Evolutionary conservation across 371 early-diverging fungal genomes (phyloP).

Genomic region (Cokeromyces recurvatus): DNA sequence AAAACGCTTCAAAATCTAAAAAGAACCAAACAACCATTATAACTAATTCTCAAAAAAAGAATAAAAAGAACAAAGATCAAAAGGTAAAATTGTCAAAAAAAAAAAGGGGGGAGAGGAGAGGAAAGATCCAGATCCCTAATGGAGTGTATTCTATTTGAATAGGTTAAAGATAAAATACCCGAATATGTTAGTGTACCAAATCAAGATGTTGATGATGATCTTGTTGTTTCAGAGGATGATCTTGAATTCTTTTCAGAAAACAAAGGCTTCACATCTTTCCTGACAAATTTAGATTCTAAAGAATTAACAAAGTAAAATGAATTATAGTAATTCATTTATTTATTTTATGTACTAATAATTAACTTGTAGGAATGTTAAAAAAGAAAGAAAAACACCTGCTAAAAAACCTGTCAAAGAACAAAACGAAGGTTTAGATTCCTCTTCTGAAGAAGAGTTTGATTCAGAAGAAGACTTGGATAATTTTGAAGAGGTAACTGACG

Average conservation of each 20-base stretch:
- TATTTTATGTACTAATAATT: neutral
- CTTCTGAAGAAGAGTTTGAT: conserved; percentile 44
- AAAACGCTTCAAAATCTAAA: neutral
- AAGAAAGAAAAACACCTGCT: conserved; percentile 10
- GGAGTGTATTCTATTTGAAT: no score
- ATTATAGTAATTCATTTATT: no score
- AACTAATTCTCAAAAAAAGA: no score
- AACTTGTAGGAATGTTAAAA: conserved; percentile 22
- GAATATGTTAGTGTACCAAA: conserved; percentile 26
- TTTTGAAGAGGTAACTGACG: conserved; percentile 25
- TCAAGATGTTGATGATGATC: conserved; percentile 35
- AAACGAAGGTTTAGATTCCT: conserved; percentile 17
- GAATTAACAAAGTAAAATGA: conserved; percentile 32
- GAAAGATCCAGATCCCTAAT: no score
- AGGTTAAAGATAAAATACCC: conserved; percentile 11
- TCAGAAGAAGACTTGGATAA: conserved; percentile 28
- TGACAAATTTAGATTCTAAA: conserved; percentile 40
- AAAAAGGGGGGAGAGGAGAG: neutral
- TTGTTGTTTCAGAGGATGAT: conserved; percentile 62
- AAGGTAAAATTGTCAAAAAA: no score
- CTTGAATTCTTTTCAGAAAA: conserved; percentile 51
- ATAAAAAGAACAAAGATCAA: no score
- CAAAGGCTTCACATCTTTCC: conserved; percentile 34
- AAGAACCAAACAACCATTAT: no score
- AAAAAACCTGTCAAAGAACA: conserved; percentile 2